Percentiles rank a stretch among this genome's conserved stretches.
Conservation (phyloP, 1,139 yeast species). For the Hemisphaericaspora subhashii region DNA sequence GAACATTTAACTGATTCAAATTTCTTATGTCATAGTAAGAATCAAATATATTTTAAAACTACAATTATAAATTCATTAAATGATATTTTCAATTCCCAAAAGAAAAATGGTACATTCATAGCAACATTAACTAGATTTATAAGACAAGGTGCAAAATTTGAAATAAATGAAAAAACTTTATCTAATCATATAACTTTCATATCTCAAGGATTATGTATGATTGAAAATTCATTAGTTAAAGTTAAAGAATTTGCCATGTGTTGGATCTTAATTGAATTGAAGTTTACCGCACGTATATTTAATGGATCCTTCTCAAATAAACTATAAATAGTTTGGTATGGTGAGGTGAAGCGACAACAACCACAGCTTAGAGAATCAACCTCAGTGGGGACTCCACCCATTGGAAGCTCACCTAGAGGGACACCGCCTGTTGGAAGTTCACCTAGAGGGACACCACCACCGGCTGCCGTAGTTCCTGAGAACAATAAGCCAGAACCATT, state of each 20-base stretch:
- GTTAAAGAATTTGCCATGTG: slow-evolving; percentile 34
- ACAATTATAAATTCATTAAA: slow-evolving; percentile 37
- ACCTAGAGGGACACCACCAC: slow-evolving; percentile 2
- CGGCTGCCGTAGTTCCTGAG: no score
- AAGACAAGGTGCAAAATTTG: slow-evolving; percentile 43
- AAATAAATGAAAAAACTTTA: slow-evolving; percentile 35
- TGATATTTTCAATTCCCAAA: slow-evolving; percentile 45
- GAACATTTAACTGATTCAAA: slow-evolving; percentile 43
- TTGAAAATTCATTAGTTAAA: slow-evolving; percentile 24
- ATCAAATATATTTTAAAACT: slow-evolving; percentile 27
- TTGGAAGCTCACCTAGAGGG: neutral
- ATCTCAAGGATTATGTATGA: slow-evolving; percentile 28
- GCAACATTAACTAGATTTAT: slow-evolving; percentile 52
- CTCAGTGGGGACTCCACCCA: slow-evolving; percentile 1
- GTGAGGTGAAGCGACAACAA: slow-evolving; percentile 13
- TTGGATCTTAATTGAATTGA: slow-evolving; percentile 40
- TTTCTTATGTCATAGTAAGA: slow-evolving; percentile 29
- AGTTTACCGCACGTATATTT: no score
- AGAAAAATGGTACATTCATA: slow-evolving; percentile 52
- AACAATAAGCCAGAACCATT: slow-evolving; percentile 4
- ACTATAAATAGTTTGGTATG: no score
- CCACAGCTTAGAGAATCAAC: neutral
- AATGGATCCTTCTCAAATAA: no score
- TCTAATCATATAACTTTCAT: slow-evolving; percentile 41
- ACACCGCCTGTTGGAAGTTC: neutral